phyloP scores from a whole-genome alignment of 495 filamentous ascomycete genomes.

The Margaritispora aquatica region DNA sequence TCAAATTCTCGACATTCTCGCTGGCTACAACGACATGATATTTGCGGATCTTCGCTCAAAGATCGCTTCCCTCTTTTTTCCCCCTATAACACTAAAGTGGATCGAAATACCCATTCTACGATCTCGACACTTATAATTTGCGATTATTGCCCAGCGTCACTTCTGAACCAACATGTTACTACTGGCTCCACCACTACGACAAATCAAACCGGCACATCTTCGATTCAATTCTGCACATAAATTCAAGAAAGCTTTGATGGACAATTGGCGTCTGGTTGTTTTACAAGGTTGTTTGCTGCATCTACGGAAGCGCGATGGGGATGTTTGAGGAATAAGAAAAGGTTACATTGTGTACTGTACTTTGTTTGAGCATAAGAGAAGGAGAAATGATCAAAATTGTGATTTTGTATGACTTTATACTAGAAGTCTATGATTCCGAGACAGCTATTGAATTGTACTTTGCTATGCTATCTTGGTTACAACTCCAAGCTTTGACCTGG shows the following conservation, averaged over 20 bases:
- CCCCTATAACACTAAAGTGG: neutral
- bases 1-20: too few relatives aligned
- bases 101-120: neutral
- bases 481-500: too few relatives aligned
- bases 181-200: neutral
- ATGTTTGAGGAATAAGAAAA: neutral
- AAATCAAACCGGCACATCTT: too few relatives aligned
- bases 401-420: too few relatives aligned
- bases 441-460: too few relatives aligned
- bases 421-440: too few relatives aligned
- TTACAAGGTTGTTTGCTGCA: neutral
- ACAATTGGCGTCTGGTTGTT: neutral
- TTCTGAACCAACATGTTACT: neutral
- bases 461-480: too few relatives aligned
- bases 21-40: too few relatives aligned
- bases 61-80: neutral
- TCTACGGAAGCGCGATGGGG: neutral
- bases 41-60: too few relatives aligned
- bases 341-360: neutral
- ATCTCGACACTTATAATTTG: neutral
- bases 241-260: conserved; percentile 1
- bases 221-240: conserved; percentile 10
- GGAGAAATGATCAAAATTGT: neutral
- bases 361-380: conserved; percentile 6
- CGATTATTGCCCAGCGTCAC: neutral